phyloP scores from a whole-genome alignment of 2,329 filamentous ascomycete species.

The Rhexocercosporidium sp. region DNA sequence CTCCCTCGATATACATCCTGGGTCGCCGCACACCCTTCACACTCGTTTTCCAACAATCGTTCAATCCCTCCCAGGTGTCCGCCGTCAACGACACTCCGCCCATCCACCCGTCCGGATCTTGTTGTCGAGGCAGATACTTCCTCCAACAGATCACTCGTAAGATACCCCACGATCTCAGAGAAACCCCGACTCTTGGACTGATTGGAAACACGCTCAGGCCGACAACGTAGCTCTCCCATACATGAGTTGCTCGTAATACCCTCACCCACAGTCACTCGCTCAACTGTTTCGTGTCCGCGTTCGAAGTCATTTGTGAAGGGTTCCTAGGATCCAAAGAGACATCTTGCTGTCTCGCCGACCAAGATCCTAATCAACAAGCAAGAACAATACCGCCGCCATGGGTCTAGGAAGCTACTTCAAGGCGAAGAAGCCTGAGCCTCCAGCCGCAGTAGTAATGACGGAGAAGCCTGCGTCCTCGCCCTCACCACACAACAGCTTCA shows the following conservation, averaged over 20 bases:
- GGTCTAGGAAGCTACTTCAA: constrained; percentile 68
- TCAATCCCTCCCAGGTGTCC: constrained; percentile 24
- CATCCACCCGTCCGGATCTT: constrained; percentile 16
- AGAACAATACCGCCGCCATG: constrained; percentile 51
- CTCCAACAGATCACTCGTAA: constrained; percentile 21
- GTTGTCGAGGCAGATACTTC: constrained; percentile 20
- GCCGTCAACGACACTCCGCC: constrained; percentile 23
- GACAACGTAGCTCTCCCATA: constrained; percentile 22
- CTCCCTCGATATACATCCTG: constrained; percentile 34
- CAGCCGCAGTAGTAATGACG: constrained; percentile 28
- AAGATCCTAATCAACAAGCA: constrained; percentile 24
- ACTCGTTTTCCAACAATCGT: constrained; percentile 31
- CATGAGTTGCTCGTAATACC: constrained; percentile 31
- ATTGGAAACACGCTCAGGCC: constrained; percentile 17
- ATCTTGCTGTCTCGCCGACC: constrained; percentile 28
- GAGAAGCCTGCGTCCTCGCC: constrained; percentile 32
- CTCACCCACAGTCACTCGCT: constrained; percentile 39
- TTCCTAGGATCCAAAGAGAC: constrained; percentile 22
- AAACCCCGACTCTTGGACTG: constrained; percentile 15
- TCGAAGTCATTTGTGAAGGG: constrained; percentile 2
- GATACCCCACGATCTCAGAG: not conserved
- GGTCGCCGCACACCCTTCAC: constrained; percentile 29
- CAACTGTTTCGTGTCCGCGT: not conserved
- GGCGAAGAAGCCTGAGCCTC: constrained; percentile 50
- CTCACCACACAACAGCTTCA: constrained; percentile 43